These are phyloP conservation scores for Lichtheimia hyalospora DNA, from an alignment of 371 early-diverging fungal genomes.

Conservation along the genomic window DNA sequence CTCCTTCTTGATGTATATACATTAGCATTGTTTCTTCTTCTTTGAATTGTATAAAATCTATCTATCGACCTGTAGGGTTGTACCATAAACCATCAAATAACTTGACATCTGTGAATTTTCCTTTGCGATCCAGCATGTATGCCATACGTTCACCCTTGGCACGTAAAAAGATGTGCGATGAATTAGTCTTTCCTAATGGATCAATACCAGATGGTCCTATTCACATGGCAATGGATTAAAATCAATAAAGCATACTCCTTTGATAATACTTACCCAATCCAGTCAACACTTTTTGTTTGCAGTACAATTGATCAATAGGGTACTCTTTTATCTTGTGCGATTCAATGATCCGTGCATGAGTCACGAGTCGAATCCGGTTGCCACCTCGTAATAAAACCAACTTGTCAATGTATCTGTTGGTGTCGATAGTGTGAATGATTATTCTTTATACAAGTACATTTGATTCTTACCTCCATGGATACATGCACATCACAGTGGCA, in stretches of 20 bases:
- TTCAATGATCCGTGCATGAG: slow-evolving; percentile 36
- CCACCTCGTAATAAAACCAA: slow-evolving; percentile 41
- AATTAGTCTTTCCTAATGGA: slow-evolving; percentile 33
- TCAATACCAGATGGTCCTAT: slow-evolving; percentile 31
- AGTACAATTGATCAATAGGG: slow-evolving; percentile 37
- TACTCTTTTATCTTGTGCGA: slow-evolving; percentile 40
- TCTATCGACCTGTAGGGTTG: slow-evolving; percentile 11
- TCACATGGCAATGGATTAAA: background rate
- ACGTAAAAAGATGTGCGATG: slow-evolving; percentile 42
- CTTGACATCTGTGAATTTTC: slow-evolving; percentile 44
- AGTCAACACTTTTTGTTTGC: slow-evolving; percentile 46
- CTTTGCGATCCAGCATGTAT: slow-evolving; percentile 51
- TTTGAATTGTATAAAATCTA: background rate
- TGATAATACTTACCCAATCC: slow-evolving; percentile 31
- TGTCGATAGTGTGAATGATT: background rate
- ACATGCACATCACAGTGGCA: slow-evolving; percentile 48
- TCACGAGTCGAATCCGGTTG: slow-evolving; percentile 26
- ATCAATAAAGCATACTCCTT: background rate
- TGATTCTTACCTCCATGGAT: slow-evolving; percentile 47
- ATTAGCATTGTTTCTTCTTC: background rate
- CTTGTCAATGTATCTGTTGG: slow-evolving; percentile 40
- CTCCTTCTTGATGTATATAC: background rate
- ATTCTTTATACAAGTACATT: background rate
- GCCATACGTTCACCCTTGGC: slow-evolving; percentile 43
- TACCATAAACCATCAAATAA: slow-evolving; percentile 50